Evolutionary conservation across 495 filamentous ascomycete species (phyloP).

Genomic region (Antarctomyces pellizariae): DNA sequence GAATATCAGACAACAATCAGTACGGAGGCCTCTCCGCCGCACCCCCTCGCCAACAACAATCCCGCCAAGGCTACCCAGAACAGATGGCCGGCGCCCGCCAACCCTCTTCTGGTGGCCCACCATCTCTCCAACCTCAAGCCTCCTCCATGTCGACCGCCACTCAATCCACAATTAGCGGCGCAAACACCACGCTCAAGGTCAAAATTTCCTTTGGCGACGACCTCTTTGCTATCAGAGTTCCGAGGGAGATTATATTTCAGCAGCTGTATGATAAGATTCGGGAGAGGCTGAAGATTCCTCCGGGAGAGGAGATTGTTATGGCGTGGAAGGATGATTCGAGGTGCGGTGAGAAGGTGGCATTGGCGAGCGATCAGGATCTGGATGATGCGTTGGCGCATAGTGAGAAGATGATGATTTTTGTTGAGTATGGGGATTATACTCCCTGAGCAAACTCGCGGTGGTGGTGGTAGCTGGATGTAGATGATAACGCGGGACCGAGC

Average conservation of each 20-base stretch:
- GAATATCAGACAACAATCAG: constrained; percentile 29
- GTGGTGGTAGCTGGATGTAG: no score
- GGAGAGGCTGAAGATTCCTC: constrained; percentile 47
- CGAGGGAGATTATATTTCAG: constrained; percentile 50
- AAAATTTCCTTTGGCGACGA: constrained; percentile 87
- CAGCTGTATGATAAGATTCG: constrained; percentile 62
- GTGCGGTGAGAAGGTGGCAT: constrained; percentile 45
- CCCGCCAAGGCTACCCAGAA: constrained; percentile 30
- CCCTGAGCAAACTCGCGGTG: no score
- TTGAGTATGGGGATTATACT: no score
- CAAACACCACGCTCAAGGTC: constrained; percentile 45
- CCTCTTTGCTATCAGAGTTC: constrained; percentile 72
- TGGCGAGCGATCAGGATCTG: constrained; percentile 61
- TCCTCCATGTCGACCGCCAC: constrained; percentile 56
- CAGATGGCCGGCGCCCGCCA: constrained; percentile 4
- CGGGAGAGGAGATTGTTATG: constrained; percentile 41
- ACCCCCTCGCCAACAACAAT: constrained; percentile 29
- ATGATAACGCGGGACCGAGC: no score
- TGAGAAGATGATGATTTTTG: constrained; percentile 65
- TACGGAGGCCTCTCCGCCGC: constrained; percentile 31
- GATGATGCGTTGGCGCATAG: constrained; percentile 60
- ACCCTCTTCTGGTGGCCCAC: constrained; percentile 1
- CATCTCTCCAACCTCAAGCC: constrained; percentile 20
- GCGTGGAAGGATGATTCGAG: constrained; percentile 75
- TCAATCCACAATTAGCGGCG: constrained; percentile 25